These are phyloP conservation scores for Alloteropsis angusta DNA, from an alignment of 202 grass and related monocot species.

Conservation along the genomic window DNA sequence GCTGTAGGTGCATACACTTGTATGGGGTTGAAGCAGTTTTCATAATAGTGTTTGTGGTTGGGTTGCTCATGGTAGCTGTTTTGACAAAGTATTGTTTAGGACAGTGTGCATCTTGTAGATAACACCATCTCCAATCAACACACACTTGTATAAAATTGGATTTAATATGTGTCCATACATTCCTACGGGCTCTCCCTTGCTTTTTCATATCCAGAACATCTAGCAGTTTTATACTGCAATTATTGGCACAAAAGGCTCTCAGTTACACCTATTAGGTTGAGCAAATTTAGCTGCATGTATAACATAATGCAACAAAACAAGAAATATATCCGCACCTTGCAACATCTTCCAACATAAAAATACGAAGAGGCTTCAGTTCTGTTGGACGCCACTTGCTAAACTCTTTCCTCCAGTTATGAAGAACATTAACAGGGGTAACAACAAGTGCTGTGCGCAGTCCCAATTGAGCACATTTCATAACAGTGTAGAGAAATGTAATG, in stretches of 20 bases:
- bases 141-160: not conserved
- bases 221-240: not conserved
- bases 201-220: not conserved
- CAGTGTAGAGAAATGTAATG: constrained; percentile 91
- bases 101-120: not conserved
- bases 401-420: constrained; percentile 93
- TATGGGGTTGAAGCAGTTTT: not conserved
- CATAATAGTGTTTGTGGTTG: not conserved
- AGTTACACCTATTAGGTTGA: not conserved
- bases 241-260: not conserved
- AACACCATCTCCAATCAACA: not conserved
- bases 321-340: constrained; percentile 41
- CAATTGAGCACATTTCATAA: constrained; percentile 67
- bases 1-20: not conserved
- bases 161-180: not conserved
- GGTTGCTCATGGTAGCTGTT: not conserved
- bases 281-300: not conserved
- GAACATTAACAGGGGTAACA: constrained; percentile 96
- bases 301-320: constrained; percentile 14
- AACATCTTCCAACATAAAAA: constrained; percentile 91
- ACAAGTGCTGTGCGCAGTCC: constrained; percentile 73
- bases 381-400: constrained; percentile 72
- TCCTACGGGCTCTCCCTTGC: not conserved
- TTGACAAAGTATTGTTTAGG: not conserved
- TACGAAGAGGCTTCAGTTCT: constrained; percentile 68